Percentiles rank a stretch among this genome's conserved stretches.
Conservation (phyloP, 805 yeast genomes). For the Starmerella bacillaris region DNA sequence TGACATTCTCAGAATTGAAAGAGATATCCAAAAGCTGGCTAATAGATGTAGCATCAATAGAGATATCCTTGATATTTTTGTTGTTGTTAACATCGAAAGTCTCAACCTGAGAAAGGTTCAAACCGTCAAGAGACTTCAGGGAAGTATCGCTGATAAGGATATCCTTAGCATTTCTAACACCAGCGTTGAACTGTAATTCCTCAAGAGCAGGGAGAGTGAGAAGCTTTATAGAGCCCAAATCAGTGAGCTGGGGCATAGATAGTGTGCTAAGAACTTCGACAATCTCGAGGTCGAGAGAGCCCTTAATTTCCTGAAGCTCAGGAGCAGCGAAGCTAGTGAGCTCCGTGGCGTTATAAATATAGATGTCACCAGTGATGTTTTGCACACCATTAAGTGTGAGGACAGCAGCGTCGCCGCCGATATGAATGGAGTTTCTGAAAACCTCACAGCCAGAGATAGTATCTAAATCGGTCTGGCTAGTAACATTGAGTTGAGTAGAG, state of each 20-base stretch:
- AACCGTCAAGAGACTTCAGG: conserved; percentile 25
- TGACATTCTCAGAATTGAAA: conserved; percentile 66
- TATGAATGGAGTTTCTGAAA: conserved; percentile 59
- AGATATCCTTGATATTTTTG: conserved; percentile 43
- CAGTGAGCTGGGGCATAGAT: conserved; percentile 57
- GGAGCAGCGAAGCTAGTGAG: conserved; percentile 62
- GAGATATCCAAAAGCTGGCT: conserved; percentile 61
- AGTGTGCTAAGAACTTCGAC: conserved; percentile 52
- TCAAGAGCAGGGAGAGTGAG: conserved; percentile 74
- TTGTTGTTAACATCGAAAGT: conserved; percentile 71
- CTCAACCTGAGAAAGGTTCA: conserved; percentile 23
- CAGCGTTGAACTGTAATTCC: conserved; percentile 45
- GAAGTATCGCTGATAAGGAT: conserved; percentile 33
- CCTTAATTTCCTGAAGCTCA: conserved; percentile 54
- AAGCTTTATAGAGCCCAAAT: conserved; percentile 66
- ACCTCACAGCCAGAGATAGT: conserved; percentile 54
- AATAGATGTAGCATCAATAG: conserved; percentile 54
- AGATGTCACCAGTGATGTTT: conserved; percentile 61
- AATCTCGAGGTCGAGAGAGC: conserved; percentile 40
- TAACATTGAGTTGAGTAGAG: conserved; percentile 43
- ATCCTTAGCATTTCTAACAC: conserved; percentile 55
- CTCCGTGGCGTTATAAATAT: conserved; percentile 43
- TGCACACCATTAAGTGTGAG: conserved; percentile 46
- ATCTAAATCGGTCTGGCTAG: conserved; percentile 66
- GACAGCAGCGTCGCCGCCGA: conserved; percentile 43